These are phyloP conservation scores for Solanum hybrid DNA, from an alignment of 305 asterid species.

Conservation along the genomic window DNA sequence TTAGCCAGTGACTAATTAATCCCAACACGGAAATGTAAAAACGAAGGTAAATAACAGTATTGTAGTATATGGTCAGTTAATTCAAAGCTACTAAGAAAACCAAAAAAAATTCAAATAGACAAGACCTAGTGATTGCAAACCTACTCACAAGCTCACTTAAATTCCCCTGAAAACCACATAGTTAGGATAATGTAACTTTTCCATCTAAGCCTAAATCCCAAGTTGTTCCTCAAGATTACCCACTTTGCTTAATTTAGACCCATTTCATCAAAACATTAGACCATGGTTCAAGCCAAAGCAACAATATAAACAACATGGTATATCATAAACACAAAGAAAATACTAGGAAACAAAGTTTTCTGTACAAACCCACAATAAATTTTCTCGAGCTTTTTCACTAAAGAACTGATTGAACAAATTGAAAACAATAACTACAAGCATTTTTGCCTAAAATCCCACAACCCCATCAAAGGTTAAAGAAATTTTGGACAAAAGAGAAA, in stretches of 20 bases:
- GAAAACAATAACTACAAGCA: neutral
- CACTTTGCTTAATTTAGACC: neutral
- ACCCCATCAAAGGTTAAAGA: neutral
- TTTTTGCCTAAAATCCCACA: neutral
- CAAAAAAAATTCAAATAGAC: no score
- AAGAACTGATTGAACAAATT: neutral
- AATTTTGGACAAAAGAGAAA: neutral
- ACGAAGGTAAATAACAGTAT: no score
- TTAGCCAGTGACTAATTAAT: no score
- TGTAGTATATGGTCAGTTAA: no score
- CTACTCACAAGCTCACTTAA: no score
- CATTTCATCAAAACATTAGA: neutral
- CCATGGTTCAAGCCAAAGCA: neutral
- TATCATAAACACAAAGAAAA: neutral
- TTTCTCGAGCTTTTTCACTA: conserved; percentile 37
- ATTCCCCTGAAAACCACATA: no score
- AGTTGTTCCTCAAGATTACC: neutral
- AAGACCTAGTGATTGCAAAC: no score
- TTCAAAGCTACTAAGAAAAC: no score
- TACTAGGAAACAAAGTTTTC: conserved; percentile 81
- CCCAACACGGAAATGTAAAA: no score
- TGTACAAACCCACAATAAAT: conserved; percentile 17
- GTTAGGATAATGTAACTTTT: neutral
- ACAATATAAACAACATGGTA: neutral
- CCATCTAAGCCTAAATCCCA: neutral